Evolutionary conservation across 352 stramenopile species (phyloP), one percentile per base, ranked within the genome.

Genomic region (Phytophthora citrophthora): DNA sequence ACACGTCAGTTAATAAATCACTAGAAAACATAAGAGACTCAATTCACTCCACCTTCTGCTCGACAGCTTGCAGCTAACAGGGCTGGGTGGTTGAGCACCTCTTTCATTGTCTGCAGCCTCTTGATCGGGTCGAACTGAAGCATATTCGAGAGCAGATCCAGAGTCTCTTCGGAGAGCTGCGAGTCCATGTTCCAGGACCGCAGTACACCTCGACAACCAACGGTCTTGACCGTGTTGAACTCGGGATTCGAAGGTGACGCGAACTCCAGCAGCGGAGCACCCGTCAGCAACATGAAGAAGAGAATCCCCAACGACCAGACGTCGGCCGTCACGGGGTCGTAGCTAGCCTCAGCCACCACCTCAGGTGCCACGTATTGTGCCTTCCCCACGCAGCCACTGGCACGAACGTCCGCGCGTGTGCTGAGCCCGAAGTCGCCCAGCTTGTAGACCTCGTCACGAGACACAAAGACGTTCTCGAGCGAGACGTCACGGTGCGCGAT

Each of bases 381-480:
- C 34, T 78, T 78, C 34, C 70, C 65, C 26, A 74, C 65, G 18
- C 65, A 72, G 31, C 55, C 65, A 18, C 59, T 52, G 11, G 58
- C 58, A 4, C 24, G 29, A 29, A 5, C 18, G 36, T 80, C 58
- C 15, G 74, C 74, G 6, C 61, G 48, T 6, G 61, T 75, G 34
- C 67, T 77, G 31, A 89, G 70, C 1, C 82, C 77, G 44, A 89
- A 88, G 54, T 89, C 78, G 8, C 70, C 57, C 43, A 89, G 66
- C 59, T 91, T 89, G 64, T 72, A 76, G 29, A 48, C 49, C 16
- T 74, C 78, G 29, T 79, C 60, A n/a, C 44, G 26, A 3, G 59
- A 53, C 23, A 89, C 50, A 15, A 89, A 72, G 15, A 89, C 63
- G 66, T 90, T 90, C 56, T 90, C 81, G 16, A 88, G 70, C n/a